These are phyloP conservation scores for Triticum dicoccoides DNA, from an alignment of 176 grass and related monocot genomes.

Conservation along the genomic window DNA sequence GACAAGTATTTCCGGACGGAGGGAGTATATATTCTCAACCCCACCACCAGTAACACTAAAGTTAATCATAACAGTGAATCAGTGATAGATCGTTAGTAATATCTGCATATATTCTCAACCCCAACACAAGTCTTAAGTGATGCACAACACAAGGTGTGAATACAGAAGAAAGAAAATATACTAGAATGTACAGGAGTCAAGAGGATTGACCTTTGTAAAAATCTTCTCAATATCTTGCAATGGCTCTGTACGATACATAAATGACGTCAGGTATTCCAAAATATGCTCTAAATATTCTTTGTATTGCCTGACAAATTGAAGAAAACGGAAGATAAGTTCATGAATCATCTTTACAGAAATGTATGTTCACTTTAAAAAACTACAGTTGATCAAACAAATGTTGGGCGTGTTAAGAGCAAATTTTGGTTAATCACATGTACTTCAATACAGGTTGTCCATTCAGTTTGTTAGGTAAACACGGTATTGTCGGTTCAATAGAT, in stretches of 20 bases:
- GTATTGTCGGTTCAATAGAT: neutral
- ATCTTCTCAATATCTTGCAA: conserved; percentile 79
- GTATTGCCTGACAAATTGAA: conserved; percentile 57
- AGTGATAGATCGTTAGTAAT: neutral
- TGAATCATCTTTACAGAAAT: neutral
- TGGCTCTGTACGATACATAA: conserved; percentile 72
- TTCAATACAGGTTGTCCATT: neutral
- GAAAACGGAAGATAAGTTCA: neutral
- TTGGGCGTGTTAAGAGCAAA: neutral
- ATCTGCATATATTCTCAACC: too few relatives aligned
- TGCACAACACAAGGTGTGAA: neutral
- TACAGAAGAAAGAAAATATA: neutral
- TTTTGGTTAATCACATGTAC: neutral
- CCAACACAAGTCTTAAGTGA: neutral
- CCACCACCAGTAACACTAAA: neutral
- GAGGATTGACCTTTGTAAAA: conserved; percentile 63
- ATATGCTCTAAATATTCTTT: conserved; percentile 83
- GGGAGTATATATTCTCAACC: neutral
- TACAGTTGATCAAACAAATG: neutral
- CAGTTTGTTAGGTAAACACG: neutral
- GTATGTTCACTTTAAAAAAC: neutral
- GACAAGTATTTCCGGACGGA: too few relatives aligned
- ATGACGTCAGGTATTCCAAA: conserved; percentile 79
- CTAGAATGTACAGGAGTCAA: neutral
- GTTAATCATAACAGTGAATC: neutral